Evolutionary conservation across 371 early-diverging fungal genomes (phyloP).

Genomic region (Syncephalis fuscata): DNA sequence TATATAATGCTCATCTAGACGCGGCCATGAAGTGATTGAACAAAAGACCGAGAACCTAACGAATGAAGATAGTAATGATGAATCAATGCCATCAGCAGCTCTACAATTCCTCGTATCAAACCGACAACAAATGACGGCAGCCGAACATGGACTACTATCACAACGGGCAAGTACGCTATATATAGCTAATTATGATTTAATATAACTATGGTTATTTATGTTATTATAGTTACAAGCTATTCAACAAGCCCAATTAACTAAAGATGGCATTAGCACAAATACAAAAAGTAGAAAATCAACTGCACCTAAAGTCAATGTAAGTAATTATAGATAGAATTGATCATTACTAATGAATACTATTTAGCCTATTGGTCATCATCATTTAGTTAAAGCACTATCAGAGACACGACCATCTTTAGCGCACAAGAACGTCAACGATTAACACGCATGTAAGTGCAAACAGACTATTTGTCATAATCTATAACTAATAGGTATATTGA

Average conservation of each 20-base stretch:
- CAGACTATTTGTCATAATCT: conserved; percentile 35
- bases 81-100: conserved; percentile 5
- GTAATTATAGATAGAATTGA: too few relatives aligned
- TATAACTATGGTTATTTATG: conserved; percentile 1
- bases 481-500: conserved; percentile 16
- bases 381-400: conserved; percentile 6
- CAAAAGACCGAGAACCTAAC: conserved; percentile 22
- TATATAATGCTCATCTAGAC: conserved; percentile 83
- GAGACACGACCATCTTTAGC: conserved; percentile 5
- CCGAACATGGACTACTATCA: conserved; percentile 6
- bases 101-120: conserved; percentile 2
- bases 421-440: conserved; percentile 20
- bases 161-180: conserved; percentile 6
- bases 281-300: neutral
- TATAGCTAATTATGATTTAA: neutral
- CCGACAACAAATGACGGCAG: conserved; percentile 9
- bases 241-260: conserved; percentile 3
- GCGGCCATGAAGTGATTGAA: conserved; percentile 62
- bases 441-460: conserved; percentile 38
- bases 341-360: neutral
- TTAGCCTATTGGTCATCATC: neutral
- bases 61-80: conserved; percentile 13
- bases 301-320: too few relatives aligned
- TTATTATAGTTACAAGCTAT: conserved; percentile 2
- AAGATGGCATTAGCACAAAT: conserved; percentile 5